A percentile compares a stretch with the other conserved stretches of the same genome.
Conservation (phyloP, 2,329 filamentous ascomycete species). For the Leptographium flavum region DNA sequence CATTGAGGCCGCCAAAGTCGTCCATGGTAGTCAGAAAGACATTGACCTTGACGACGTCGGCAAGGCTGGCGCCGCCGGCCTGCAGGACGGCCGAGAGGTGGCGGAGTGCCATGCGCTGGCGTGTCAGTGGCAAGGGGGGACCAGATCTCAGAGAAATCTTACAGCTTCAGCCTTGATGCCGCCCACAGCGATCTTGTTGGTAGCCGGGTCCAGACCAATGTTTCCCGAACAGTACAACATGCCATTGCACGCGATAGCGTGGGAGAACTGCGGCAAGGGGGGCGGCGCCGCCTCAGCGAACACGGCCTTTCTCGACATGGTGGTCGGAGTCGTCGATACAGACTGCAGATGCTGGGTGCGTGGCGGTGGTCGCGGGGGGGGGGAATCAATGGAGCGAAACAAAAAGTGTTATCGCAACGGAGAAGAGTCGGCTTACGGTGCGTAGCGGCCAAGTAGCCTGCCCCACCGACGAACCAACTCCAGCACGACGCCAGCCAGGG, state of each 20-base stretch:
- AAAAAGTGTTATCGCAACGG: neutral
- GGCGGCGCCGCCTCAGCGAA: constrained; percentile 32
- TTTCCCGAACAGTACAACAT: constrained; percentile 58
- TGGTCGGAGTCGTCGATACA: neutral
- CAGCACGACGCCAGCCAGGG: neutral
- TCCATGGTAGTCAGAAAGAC: constrained; percentile 52
- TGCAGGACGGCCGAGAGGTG: constrained; percentile 46
- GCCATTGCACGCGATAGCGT: constrained; percentile 47
- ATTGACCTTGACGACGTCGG: constrained; percentile 53
- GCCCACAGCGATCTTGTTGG: constrained; percentile 38
- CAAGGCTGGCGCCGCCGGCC: constrained; percentile 42
- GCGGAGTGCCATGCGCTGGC: constrained; percentile 36
- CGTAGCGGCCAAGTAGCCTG: too few species aligned
- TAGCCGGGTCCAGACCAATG: constrained; percentile 42
- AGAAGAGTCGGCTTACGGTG: too few species aligned
- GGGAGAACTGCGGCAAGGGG: constrained; percentile 41
- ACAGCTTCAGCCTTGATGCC: constrained; percentile 39
- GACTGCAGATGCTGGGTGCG: too few species aligned
- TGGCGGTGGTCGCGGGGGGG: too few species aligned
- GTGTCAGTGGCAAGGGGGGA: neutral
- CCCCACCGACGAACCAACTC: too few species aligned
- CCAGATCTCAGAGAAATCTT: constrained; percentile 3
- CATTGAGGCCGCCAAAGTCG: constrained; percentile 46
- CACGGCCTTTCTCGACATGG: constrained; percentile 17
- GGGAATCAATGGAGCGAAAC: too few species aligned